A percentile compares a stretch with the other conserved stretches of the same genome.
Conservation (phyloP, 1,284 basidiomycete species). For the Schizopora paradoxa region DNA sequence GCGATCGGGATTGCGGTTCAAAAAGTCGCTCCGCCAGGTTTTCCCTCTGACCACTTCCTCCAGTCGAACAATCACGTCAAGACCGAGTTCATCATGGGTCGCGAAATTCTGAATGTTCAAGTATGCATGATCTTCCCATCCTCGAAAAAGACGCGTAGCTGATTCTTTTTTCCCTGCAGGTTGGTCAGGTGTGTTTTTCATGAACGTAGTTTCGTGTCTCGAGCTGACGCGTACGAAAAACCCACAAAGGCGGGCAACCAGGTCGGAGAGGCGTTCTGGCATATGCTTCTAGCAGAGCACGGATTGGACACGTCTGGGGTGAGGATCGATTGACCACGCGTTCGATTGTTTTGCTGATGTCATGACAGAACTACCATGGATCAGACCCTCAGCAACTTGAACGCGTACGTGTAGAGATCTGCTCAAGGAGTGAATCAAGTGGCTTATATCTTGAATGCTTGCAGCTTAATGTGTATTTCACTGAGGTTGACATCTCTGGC, state of each 20-base stretch:
- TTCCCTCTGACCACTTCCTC: no score
- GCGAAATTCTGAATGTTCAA: conserved; percentile 30
- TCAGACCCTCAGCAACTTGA: conserved; percentile 42
- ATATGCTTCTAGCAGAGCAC: conserved; percentile 75
- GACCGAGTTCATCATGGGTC: conserved; percentile 21
- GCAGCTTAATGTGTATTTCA: conserved; percentile 72
- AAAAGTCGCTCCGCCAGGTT: no score
- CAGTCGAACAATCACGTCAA: no score
- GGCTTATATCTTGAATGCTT: no score
- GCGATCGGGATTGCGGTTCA: no score
- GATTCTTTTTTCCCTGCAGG: conserved; percentile 12
- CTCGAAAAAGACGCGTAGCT: background rate
- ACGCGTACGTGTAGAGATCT: conserved; percentile 31
- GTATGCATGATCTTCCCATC: conserved; percentile 8
- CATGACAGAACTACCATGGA: conserved; percentile 40
- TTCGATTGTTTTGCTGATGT: conserved; percentile 6
- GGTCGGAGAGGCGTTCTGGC: conserved; percentile 76
- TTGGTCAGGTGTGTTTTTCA: conserved; percentile 25
- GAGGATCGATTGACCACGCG: conserved; percentile 24
- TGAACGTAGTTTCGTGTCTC: conserved; percentile 16
- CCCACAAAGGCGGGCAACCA: conserved; percentile 62
- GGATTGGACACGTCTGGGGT: conserved; percentile 70
- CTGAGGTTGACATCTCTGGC: conserved; percentile 44
- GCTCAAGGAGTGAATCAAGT: no score
- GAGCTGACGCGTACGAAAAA: conserved; percentile 22